phyloP scores from a whole-genome alignment of 139 green algal species.

The Chlorella sp. region DNA sequence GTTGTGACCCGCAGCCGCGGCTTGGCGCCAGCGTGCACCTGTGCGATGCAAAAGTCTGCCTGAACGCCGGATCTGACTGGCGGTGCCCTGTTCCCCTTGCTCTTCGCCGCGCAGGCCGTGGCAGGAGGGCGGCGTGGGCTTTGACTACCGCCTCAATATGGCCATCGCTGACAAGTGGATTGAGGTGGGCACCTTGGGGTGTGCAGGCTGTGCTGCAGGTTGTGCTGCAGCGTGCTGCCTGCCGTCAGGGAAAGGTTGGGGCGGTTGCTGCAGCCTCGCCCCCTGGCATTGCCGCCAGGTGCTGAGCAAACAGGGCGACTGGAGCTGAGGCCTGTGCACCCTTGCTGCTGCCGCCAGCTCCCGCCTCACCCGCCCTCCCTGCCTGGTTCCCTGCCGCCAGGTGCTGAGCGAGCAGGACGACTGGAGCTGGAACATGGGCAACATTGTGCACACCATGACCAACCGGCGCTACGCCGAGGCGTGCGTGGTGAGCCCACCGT shows the following conservation, averaged over 20 bases:
- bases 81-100: too few species aligned
- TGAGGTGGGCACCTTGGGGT: conserved; percentile 63
- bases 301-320: too few species aligned
- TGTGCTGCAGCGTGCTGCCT: too few species aligned
- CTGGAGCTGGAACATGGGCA: conserved; percentile 94
- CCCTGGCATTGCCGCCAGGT: too few species aligned
- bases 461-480: conserved; percentile 94
- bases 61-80: too few species aligned
- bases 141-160: conserved; percentile 99
- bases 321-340: too few species aligned
- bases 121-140: conserved; percentile 95
- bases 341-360: not conserved
- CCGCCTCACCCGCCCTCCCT: not conserved
- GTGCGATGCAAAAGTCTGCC: too few species aligned
- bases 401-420: conserved; percentile 77
- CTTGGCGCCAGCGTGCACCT: too few species aligned
- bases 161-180: conserved; percentile 99
- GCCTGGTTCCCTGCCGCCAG: not conserved
- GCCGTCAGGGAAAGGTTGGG: too few species aligned
- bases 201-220: too few species aligned
- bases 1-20: too few species aligned
- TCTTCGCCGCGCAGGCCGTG: conserved; percentile 58
- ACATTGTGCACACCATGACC: conserved; percentile 94
- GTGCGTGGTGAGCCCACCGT: conserved; percentile 84
- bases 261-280: too few species aligned